These are phyloP conservation scores for Quercus variabilis DNA, from an alignment of 306 rosid species.

Conservation along the genomic window DNA sequence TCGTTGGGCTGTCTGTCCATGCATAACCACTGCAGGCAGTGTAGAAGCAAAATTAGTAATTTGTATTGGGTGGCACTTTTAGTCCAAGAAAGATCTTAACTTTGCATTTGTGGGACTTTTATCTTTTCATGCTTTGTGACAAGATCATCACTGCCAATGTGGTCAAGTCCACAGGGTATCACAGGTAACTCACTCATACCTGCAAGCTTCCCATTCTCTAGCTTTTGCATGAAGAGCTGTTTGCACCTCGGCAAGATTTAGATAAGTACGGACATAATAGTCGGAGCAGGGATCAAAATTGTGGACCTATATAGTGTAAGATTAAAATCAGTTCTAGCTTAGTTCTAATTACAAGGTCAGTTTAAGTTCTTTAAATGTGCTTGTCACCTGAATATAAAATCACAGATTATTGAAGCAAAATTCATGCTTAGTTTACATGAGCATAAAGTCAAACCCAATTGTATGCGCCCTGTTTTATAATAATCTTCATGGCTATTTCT, in stretches of 20 bases:
- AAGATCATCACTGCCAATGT: no score
- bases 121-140: no score
- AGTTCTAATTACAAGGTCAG: neutral
- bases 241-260: constrained; percentile 55
- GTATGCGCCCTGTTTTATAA: no score
- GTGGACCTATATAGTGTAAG: constrained; percentile 27
- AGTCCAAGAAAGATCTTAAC: neutral
- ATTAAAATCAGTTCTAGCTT: neutral
- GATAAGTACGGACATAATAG: constrained; percentile 30
- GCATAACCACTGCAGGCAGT: constrained; percentile 25
- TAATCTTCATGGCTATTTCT: no score
- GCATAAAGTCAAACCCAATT: no score
- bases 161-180: no score
- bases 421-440: no score
- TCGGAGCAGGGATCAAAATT: constrained; percentile 55
- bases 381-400: neutral
- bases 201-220: constrained; percentile 43
- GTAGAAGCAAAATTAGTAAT: neutral
- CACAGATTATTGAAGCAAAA: neutral
- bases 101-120: no score
- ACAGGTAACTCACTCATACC: constrained; percentile 24
- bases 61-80: neutral
- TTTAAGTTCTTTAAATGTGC: no score
- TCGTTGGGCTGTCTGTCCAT: constrained; percentile 42
- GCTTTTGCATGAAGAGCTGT: constrained; percentile 47